phyloP scores from a whole-genome alignment of 192 early-diverging fungal species.

The Paraglomus occultum region DNA sequence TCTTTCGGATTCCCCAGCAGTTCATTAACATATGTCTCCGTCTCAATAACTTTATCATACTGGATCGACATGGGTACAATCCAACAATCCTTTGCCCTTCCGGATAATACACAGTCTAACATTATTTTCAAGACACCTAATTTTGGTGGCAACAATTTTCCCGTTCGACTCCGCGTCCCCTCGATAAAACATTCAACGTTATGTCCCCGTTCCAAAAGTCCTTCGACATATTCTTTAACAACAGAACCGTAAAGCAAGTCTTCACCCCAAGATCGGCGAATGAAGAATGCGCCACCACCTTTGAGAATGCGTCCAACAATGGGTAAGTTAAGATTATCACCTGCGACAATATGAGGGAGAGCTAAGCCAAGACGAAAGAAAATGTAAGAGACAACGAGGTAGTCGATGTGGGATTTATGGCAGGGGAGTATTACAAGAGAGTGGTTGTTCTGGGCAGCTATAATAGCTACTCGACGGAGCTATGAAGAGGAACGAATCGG shows the following conservation, averaged over 20 bases:
- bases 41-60: conserved; percentile 86
- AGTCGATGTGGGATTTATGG: conserved; percentile 87
- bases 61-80: conserved; percentile 81
- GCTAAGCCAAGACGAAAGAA: conserved; percentile 78
- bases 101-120: conserved; percentile 64
- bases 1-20: conserved; percentile 78
- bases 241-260: conserved; percentile 70
- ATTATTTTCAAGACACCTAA: conserved; percentile 83
- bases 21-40: conserved; percentile 74
- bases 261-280: conserved; percentile 74
- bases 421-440: conserved; percentile 78
- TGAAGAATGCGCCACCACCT: conserved; percentile 74
- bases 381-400: conserved; percentile 76
- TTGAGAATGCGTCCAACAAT: conserved; percentile 65
- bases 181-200: conserved; percentile 84
- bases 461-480: conserved; percentile 54
- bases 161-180: conserved; percentile 77
- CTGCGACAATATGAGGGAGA: conserved; percentile 81
- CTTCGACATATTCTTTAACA: conserved; percentile 73
- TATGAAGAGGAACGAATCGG: conserved; percentile 24
- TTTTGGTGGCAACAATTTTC: conserved; percentile 78
- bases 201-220: conserved; percentile 66
- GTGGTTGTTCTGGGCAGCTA: conserved; percentile 59
- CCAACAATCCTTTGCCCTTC: conserved; percentile 62
- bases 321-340: conserved; percentile 82